Percentiles rank a stretch among this genome's conserved stretches.
These are phyloP conservation scores for Leersia perrieri DNA, from an alignment of 176 grass and related monocot species.

Conservation along the genomic window DNA sequence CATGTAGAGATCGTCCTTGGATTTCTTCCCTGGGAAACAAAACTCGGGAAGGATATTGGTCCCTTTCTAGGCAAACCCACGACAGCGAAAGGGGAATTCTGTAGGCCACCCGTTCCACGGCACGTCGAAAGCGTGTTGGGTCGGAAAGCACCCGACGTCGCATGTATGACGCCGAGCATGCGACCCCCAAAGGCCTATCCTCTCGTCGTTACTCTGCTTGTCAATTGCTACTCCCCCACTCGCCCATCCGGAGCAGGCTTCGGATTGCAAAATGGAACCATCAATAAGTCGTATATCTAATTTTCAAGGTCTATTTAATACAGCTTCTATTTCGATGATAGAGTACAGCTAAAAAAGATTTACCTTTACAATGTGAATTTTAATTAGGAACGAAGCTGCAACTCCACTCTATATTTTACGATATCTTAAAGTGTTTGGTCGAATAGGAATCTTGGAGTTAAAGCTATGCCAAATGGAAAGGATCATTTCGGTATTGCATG, in stretches of 20 bases:
- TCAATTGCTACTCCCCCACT: not conserved
- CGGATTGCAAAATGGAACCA: not conserved
- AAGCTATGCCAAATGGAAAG: no score
- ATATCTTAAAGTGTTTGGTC: no score
- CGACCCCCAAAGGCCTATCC: not conserved
- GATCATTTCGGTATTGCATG: no score
- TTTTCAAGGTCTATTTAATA: no score
- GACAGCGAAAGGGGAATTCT: not conserved
- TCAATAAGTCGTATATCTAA: no score
- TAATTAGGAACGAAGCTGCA: no score
- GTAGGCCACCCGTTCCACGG: slow-evolving; percentile 21
- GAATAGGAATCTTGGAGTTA: no score
- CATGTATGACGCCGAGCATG: not conserved
- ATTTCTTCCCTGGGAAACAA: not conserved
- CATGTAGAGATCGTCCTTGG: not conserved
- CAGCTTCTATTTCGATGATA: no score
- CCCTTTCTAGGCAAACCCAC: not conserved
- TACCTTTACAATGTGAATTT: no score
- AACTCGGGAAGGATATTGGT: not conserved
- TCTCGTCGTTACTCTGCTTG: not conserved
- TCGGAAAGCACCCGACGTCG: not conserved
- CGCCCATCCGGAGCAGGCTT: no score
- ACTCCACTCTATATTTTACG: no score
- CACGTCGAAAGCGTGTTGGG: slow-evolving; percentile 40
- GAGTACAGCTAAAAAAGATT: no score